Conservation (phyloP, 1,284 basidiomycete genomes). For the Cutaneotrichosporon cavernicola region DNA sequence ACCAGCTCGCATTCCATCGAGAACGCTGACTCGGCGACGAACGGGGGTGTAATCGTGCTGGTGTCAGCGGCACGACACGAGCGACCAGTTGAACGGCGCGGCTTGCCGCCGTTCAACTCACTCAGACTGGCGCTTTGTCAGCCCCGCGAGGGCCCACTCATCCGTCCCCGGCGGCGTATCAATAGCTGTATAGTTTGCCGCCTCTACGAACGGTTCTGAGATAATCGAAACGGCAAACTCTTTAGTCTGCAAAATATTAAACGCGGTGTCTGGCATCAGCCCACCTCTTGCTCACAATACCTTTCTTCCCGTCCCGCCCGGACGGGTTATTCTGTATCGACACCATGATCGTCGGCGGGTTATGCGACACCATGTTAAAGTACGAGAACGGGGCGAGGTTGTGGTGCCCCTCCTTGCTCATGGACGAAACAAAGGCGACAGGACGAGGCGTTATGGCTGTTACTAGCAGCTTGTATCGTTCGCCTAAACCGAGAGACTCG, state of each 20-base stretch:
- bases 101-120: slow-evolving; percentile 53
- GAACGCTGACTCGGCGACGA: slow-evolving; percentile 69
- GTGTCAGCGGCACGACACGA: background rate
- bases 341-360: slow-evolving; percentile 67
- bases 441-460: slow-evolving; percentile 59
- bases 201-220: slow-evolving; percentile 70
- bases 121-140: slow-evolving; percentile 63
- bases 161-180: slow-evolving; percentile 65
- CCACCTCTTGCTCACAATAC: background rate
- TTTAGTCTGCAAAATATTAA: slow-evolving; percentile 66
- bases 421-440: slow-evolving; percentile 69
- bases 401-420: slow-evolving; percentile 59
- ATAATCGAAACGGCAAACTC: slow-evolving; percentile 75
- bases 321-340: slow-evolving; percentile 53
- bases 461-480: slow-evolving; percentile 42
- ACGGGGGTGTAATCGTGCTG: slow-evolving; percentile 60
- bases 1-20: slow-evolving; percentile 70
- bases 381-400: slow-evolving; percentile 58
- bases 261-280: slow-evolving; percentile 58
- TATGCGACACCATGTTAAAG: slow-evolving; percentile 57
- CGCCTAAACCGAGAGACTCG: slow-evolving; percentile 52
- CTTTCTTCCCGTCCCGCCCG: slow-evolving; percentile 6
- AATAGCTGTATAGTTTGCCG: slow-evolving; percentile 67
- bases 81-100: too few species aligned
- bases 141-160: slow-evolving; percentile 71